A percentile compares a stretch with the other conserved stretches of the same genome.
These are phyloP conservation scores for Noccaea bulbosa DNA, from an alignment of 345 rosid species.

Conservation along the genomic window DNA sequence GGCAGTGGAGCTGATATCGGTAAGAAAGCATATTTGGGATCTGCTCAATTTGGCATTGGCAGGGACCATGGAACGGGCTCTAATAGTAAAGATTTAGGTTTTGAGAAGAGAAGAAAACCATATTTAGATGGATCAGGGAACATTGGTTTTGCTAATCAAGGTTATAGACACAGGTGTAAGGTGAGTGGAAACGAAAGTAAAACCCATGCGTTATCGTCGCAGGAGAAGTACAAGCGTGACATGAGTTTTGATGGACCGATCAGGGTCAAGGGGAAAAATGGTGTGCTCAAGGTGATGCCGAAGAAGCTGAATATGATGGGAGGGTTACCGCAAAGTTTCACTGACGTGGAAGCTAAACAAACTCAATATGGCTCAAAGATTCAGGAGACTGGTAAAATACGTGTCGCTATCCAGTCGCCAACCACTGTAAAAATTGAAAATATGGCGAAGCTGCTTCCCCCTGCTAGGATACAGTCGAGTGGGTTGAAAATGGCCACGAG, in stretches of 20 bases:
- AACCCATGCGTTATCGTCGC: slow-evolving; percentile 46
- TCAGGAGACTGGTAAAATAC: slow-evolving; percentile 52
- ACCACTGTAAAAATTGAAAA: slow-evolving; percentile 47
- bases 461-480: slow-evolving; percentile 44
- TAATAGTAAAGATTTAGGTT: slow-evolving; percentile 54
- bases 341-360: slow-evolving; percentile 49
- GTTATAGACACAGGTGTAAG: slow-evolving; percentile 37
- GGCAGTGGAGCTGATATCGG: slow-evolving; percentile 48
- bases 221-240: slow-evolving; percentile 50
- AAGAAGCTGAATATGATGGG: slow-evolving; percentile 65
- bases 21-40: slow-evolving; percentile 53
- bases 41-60: slow-evolving; percentile 50
- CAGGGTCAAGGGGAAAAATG: slow-evolving; percentile 92
- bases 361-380: slow-evolving; percentile 46
- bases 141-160: slow-evolving; percentile 44
- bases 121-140: slow-evolving; percentile 53
- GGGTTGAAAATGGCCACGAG: slow-evolving; percentile 44
- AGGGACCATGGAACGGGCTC: slow-evolving; percentile 59
- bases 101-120: slow-evolving; percentile 56
- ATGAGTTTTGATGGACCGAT: slow-evolving; percentile 69
- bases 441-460: slow-evolving; percentile 47
- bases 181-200: slow-evolving; percentile 46
- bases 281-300: slow-evolving; percentile 88
- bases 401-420: slow-evolving; percentile 44
- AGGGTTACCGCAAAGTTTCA: slow-evolving; percentile 51